These are phyloP conservation scores for Populus hybrid DNA, from an alignment of 441 rosid species.

Conservation along the genomic window DNA sequence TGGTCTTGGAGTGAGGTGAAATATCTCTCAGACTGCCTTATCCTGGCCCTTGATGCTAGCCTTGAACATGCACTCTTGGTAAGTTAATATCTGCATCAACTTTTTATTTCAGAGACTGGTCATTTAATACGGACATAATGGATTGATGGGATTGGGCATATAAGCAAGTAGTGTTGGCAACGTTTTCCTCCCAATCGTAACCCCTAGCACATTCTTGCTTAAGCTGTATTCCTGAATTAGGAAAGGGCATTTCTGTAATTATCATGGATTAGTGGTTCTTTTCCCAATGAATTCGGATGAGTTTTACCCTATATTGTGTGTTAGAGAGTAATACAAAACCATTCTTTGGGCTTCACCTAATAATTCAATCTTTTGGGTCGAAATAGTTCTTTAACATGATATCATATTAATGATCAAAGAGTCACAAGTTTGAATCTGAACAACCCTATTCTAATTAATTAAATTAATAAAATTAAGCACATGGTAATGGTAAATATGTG, in stretches of 20 bases:
- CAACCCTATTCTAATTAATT: not conserved
- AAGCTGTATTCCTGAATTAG: not conserved
- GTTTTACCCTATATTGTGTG: not conserved
- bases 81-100: not conserved
- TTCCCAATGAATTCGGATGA: not conserved
- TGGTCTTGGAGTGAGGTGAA: slow-evolving; percentile 96
- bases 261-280: not conserved
- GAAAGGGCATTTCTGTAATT: not conserved
- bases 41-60: too few species aligned
- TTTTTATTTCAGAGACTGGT: not conserved
- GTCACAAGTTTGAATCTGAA: not conserved
- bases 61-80: too few species aligned
- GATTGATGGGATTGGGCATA: not conserved
- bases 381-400: too few species aligned
- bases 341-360: not conserved
- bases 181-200: not conserved
- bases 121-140: not conserved
- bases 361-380: not conserved
- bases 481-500: not conserved
- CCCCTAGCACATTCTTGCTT: not conserved
- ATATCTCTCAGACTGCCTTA: slow-evolving; percentile 43
- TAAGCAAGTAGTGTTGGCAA: not conserved
- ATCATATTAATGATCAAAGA: too few species aligned
- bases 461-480: not conserved
- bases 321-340: too few species aligned